phyloP scores from a whole-genome alignment of 1,139 yeast genomes.

The Candida tetrigidarum region DNA sequence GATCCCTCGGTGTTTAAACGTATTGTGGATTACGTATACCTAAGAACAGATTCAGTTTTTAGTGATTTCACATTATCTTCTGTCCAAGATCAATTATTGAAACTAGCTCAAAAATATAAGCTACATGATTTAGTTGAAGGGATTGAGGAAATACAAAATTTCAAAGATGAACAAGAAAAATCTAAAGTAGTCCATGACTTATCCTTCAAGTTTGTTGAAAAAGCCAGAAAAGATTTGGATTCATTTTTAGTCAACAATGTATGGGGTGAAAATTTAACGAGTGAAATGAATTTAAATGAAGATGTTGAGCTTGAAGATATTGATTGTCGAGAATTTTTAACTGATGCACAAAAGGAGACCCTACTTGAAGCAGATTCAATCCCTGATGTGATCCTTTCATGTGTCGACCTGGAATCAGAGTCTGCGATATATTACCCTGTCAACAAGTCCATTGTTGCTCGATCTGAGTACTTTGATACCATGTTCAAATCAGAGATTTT shows the following conservation, averaged over 20 bases:
- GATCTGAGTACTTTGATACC: slow-evolving; percentile 68
- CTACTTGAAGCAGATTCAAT: slow-evolving; percentile 30
- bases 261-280: slow-evolving; percentile 26
- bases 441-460: slow-evolving; percentile 60
- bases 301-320: slow-evolving; percentile 39
- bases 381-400: slow-evolving; percentile 55
- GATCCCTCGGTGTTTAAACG: slow-evolving; percentile 35
- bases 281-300: slow-evolving; percentile 18
- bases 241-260: slow-evolving; percentile 42
- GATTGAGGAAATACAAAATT: slow-evolving; percentile 23
- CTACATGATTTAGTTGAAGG: slow-evolving; percentile 40
- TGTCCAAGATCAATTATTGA: slow-evolving; percentile 30
- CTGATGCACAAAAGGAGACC: slow-evolving; percentile 19
- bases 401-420: slow-evolving; percentile 33
- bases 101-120: slow-evolving; percentile 37
- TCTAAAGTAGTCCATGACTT: slow-evolving; percentile 49
- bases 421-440: slow-evolving; percentile 55
- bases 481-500: slow-evolving; percentile 60
- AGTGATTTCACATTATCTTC: slow-evolving; percentile 22
- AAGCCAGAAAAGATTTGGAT: slow-evolving; percentile 50
- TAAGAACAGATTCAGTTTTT: slow-evolving; percentile 37
- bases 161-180: slow-evolving; percentile 27
- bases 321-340: slow-evolving; percentile 23
- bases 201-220: slow-evolving; percentile 48
- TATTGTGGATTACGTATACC: slow-evolving; percentile 56